Conservation (phyloP, 2,329 filamentous ascomycete genomes). For the Madurella mycetomatis region DNA sequence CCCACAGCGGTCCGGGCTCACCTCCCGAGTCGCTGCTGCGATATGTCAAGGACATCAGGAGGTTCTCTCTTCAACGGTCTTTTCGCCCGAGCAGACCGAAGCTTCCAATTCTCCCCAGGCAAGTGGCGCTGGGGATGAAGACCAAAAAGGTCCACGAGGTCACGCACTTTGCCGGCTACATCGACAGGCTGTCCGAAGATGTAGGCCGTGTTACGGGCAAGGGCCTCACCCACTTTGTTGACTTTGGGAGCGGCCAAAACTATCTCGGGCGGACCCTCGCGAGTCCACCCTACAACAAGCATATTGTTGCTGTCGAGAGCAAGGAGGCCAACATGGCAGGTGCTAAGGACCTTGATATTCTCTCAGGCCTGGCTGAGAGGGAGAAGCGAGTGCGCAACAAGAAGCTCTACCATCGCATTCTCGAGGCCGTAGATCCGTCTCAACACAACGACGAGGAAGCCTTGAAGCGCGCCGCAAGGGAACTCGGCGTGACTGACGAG, state of each 20-base stretch:
- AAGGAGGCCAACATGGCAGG: slow-evolving; percentile 80
- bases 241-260: slow-evolving; percentile 95
- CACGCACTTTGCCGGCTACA: slow-evolving; percentile 79
- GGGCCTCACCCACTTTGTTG: slow-evolving; percentile 78
- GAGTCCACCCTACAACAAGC: slow-evolving; percentile 76
- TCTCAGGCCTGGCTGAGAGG: slow-evolving; percentile 70
- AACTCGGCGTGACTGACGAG: slow-evolving; percentile 25
- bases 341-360: slow-evolving; percentile 78
- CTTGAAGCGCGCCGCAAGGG: slow-evolving; percentile 33
- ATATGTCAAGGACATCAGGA: slow-evolving; percentile 69
- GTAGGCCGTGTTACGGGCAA: slow-evolving; percentile 55
- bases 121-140: slow-evolving; percentile 86
- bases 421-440: slow-evolving; percentile 40
- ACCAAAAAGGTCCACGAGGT: slow-evolving; percentile 96
- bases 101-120: slow-evolving; percentile 58
- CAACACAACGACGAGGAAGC: slow-evolving; percentile 40
- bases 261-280: slow-evolving; percentile 88
- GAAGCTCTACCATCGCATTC: slow-evolving; percentile 62
- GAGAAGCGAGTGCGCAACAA: slow-evolving; percentile 75
- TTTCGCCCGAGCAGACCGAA: slow-evolving; percentile 46
- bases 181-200: slow-evolving; percentile 56
- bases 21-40: slow-evolving; percentile 58
- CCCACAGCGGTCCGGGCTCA: slow-evolving; percentile 19
- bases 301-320: slow-evolving; percentile 88
- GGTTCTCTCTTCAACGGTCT: slow-evolving; percentile 61